Base-by-base conservation (phyloP, 148 eudicot species). In the Rhododendron molle region DNA sequence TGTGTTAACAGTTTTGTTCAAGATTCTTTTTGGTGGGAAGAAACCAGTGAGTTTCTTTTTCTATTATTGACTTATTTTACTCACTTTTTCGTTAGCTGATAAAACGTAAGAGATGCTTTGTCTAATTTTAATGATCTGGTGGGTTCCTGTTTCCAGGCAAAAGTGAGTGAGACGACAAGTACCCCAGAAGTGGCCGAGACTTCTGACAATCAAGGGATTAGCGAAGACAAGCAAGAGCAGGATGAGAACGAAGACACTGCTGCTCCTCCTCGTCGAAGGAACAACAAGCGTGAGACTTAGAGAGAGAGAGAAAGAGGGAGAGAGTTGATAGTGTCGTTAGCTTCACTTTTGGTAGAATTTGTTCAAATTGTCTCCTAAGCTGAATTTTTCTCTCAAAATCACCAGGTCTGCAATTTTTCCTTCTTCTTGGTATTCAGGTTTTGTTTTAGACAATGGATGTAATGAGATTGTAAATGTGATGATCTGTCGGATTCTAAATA, bases 11-110 rank as follows among this genome's bases (percentile, higher is more conserved):
- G 26, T 91, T 76, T 49, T 95, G 26, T 74, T 92, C 76, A 95
- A 88, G 91, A 84, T 95, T 76, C 86, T 97, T 74, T 94, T 97
- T 26, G 98, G 96, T 46, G 96, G 98, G 84, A 97, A 92, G 94
- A 95, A 93, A 84, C 93, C 96, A 13, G 99, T 94, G 77, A 94
- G 99, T 88, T 38, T 36, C 49, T 10, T n/a, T 18, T 38, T 32
- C 73, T 62, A 34, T 65, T 85, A 9, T 56, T 36, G 49, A 69
- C 43, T 49, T 30, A 0, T 72, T 36, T n/a, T 76, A 1, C n/a
- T 4, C 43, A 2, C 1, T 30, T 73, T 40, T 28, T 56, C 7
- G 26, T 15, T 5, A 7, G 67, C 20, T 80, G 18, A 32, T 50
- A 44, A 11, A 50, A 16, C 5, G 14, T 46, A 15, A 32, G 0